A percentile compares a stretch with the other conserved stretches of the same genome.
Evolutionary conservation across 2,329 filamentous ascomycete genomes (phyloP).

Genomic region (Monilinia polystroma): DNA sequence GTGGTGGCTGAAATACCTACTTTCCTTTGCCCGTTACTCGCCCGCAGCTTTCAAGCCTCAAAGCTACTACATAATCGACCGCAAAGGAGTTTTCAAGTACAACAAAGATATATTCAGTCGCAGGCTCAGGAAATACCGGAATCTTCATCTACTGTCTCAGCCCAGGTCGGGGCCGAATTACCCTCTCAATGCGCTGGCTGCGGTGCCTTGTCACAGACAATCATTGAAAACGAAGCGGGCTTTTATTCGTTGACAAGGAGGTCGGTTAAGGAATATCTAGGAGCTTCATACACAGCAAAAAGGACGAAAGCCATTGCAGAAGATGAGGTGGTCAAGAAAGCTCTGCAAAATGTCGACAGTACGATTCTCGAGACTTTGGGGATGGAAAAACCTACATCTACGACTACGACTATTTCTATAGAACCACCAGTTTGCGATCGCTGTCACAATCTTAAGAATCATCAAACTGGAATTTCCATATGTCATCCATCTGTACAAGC

Average conservation of each 20-base stretch:
- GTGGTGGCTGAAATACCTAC: conserved; percentile 45
- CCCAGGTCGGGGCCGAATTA: conserved; percentile 39
- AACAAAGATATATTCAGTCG: conserved; percentile 22
- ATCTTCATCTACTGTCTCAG: neutral
- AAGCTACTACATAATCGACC: neutral
- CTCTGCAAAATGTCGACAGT: conserved; percentile 33
- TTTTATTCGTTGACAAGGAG: conserved; percentile 56
- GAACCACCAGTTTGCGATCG: conserved; percentile 71
- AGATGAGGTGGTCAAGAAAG: conserved; percentile 48
- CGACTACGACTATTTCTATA: conserved; percentile 22
- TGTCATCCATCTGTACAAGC: conserved; percentile 78
- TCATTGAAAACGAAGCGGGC: conserved; percentile 51
- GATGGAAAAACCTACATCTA: conserved; percentile 17
- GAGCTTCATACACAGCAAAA: conserved; percentile 27
- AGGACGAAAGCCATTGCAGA: conserved; percentile 38
- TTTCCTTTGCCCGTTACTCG: conserved; percentile 49
- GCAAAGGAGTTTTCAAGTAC: conserved; percentile 2
- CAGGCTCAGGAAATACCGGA: conserved; percentile 4
- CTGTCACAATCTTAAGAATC: conserved; percentile 79
- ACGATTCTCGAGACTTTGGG: conserved; percentile 23
- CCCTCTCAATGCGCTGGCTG: conserved; percentile 63
- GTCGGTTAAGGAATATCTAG: conserved; percentile 51
- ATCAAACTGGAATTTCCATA: conserved; percentile 69
- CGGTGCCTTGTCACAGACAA: conserved; percentile 61
- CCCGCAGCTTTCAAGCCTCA: conserved; percentile 4